Base-by-base conservation (phyloP, 768 basidiomycete species). In the Grammothele lineata region DNA sequence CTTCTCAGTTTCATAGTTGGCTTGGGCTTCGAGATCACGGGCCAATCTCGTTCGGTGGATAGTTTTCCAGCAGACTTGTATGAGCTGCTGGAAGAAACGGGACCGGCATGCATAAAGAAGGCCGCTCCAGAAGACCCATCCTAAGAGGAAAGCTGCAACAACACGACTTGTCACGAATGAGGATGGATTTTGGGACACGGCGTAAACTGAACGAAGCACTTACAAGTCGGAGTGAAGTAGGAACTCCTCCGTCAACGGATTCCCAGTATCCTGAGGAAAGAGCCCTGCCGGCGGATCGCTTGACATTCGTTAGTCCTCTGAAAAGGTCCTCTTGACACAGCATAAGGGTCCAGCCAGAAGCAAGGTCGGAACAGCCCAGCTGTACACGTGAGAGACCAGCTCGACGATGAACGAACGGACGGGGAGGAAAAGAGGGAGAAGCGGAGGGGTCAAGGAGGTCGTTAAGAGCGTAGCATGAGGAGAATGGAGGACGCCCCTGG, bases 91-190 rank as follows among this genome's bases (percentile, higher is more conserved):
- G 19, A 48, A 43, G 32, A 53, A 49, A 1, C 30, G 45, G 5
- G 42, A 53, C 19, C 27, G 39, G 38, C 37, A 40, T 19, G 39
- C 23, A 49, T 62, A 60, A 12, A 56, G 50, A 14, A 67, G 39
- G 47, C 70, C 62, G 41, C 59, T 58, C 35, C 69, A 54, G 51
- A 69, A 71, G 3, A 70, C 69, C 61, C 68, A 70, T 26, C 72
- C 72, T 6, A 71, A 57, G 40, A 67, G 67, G 54, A 74, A 74
- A 1, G 66, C 59, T 12, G 70, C 58, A 19, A 71, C 55, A 14
- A 66, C 57, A 27, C 61, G 69, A 51, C 72, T 74, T 15, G n/a
- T 26, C 30, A 41, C 9, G 27, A 30, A 7, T 7, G 27, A 30
- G 14, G 8, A 14, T 30, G 27, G 14, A 30, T 30, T 30, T 30